Percentiles rank a stretch among this genome's conserved stretches.
phyloP scores from a whole-genome alignment of 1,284 basidiomycete genomes.

The Sporisorium reilianum region DNA sequence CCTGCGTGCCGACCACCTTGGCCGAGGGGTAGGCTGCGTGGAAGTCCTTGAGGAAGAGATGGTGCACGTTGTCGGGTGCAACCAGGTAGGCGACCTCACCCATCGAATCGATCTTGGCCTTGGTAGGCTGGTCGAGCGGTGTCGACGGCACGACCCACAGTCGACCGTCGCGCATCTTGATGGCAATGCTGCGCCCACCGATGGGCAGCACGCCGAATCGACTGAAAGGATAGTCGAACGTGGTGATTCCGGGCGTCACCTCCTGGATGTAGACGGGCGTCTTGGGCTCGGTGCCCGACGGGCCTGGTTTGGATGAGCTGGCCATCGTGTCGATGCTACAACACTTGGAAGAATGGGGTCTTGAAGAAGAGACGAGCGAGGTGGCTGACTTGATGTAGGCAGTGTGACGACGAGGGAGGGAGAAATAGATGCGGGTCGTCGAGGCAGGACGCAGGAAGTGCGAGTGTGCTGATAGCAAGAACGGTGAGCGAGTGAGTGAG shows the following conservation, averaged over 20 bases:
- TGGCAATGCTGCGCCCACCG: constrained; percentile 75
- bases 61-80: constrained; percentile 72
- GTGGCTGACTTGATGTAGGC: background rate
- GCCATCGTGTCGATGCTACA: constrained; percentile 41
- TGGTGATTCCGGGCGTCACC: constrained; percentile 57
- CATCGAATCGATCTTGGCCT: constrained; percentile 78
- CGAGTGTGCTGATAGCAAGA: background rate
- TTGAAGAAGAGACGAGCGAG: background rate
- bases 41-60: constrained; percentile 70
- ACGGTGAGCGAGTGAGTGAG: background rate
- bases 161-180: constrained; percentile 74
- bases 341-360: constrained; percentile 12
- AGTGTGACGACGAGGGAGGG: background rate
- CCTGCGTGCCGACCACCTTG: constrained; percentile 71
- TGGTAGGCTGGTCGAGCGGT: constrained; percentile 78
- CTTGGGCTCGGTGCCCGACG: constrained; percentile 30
- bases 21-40: constrained; percentile 53
- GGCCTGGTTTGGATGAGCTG: constrained; percentile 13
- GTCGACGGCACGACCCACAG: constrained; percentile 90
- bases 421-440: background rate
- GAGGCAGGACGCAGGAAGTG: background rate
- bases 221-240: constrained; percentile 68
- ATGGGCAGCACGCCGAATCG: constrained; percentile 68
- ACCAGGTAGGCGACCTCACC: constrained; percentile 77
- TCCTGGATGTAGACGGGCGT: constrained; percentile 51